Evolutionary conservation across 345 rosid species (phyloP).

Genomic region (Acer negundo): DNA sequence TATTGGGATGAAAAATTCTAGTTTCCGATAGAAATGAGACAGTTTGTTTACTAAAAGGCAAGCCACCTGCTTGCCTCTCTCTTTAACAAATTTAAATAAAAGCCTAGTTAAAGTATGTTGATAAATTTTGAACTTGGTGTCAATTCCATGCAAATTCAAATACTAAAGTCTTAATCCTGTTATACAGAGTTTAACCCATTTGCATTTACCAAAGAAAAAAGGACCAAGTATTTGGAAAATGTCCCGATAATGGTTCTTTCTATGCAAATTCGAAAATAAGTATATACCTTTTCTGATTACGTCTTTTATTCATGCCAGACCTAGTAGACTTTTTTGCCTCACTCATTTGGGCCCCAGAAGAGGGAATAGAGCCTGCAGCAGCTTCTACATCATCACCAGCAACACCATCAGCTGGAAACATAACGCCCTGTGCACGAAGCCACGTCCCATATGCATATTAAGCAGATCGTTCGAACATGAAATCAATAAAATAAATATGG

Average conservation of each 20-base stretch:
- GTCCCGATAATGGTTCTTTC: constrained; percentile 3
- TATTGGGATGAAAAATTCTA: no score
- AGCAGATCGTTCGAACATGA: constrained; percentile 15
- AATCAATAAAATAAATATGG: constrained; percentile 11
- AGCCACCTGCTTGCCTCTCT: background rate
- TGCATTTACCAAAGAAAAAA: background rate
- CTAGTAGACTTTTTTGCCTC: constrained; percentile 27
- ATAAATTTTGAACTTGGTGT: background rate
- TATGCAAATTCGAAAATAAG: background rate
- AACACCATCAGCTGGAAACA: constrained; percentile 51
- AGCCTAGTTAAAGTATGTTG: background rate
- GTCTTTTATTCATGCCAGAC: constrained; percentile 32
- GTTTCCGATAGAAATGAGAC: background rate
- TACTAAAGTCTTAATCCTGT: background rate
- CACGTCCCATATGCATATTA: constrained; percentile 9
- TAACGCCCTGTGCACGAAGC: constrained; percentile 51
- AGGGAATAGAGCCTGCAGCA: constrained; percentile 30
- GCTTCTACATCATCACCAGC: constrained; percentile 47
- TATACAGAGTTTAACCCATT: background rate
- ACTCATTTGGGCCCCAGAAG: constrained; percentile 25
- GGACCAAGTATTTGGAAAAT: background rate
- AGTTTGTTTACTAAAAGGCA: background rate
- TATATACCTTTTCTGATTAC: constrained; percentile 49
- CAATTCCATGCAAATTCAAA: background rate
- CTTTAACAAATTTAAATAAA: background rate